Evolutionary conservation across 1,284 basidiomycete genomes (phyloP).

Genomic region (Ganoderma lingzhi): DNA sequence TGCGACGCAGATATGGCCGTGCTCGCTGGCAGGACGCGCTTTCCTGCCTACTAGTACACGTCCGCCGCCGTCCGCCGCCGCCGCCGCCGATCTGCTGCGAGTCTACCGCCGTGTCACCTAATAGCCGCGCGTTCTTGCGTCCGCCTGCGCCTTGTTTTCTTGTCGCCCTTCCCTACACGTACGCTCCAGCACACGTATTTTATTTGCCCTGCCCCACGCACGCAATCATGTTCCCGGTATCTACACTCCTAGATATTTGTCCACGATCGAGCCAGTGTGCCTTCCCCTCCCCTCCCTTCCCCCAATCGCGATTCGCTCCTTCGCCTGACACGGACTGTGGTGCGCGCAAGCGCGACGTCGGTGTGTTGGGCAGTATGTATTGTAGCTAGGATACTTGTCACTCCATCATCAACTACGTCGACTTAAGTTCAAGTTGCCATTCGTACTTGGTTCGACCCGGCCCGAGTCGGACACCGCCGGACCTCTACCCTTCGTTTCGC

Average conservation of each 20-base stretch:
- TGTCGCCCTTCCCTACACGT: not conserved
- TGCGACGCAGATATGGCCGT: too few species aligned
- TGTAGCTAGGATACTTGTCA: not conserved
- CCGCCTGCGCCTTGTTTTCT: not conserved
- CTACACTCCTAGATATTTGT: slow-evolving; percentile 3
- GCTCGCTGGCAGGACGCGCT: too few species aligned
- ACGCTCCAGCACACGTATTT: slow-evolving; percentile 4
- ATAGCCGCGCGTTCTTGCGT: not conserved
- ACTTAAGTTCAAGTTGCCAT: too few species aligned
- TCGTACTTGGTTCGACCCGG: too few species aligned
- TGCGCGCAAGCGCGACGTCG: not conserved
- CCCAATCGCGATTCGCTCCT: not conserved
- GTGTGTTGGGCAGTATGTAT: slow-evolving; percentile 1
- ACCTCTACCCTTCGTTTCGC: too few species aligned
- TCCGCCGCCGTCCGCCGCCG: too few species aligned
- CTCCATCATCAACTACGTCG: not conserved
- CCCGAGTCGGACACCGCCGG: too few species aligned
- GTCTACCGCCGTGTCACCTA: not conserved
- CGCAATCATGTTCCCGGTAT: not conserved
- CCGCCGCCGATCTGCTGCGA: too few species aligned
- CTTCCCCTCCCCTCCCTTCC: too few species aligned
- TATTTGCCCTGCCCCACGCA: not conserved
- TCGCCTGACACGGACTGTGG: not conserved
- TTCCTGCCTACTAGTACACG: too few species aligned
- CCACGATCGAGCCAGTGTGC: not conserved